phyloP scores from a whole-genome alignment of 345 rosid genomes.

The Arabis alpina region DNA sequence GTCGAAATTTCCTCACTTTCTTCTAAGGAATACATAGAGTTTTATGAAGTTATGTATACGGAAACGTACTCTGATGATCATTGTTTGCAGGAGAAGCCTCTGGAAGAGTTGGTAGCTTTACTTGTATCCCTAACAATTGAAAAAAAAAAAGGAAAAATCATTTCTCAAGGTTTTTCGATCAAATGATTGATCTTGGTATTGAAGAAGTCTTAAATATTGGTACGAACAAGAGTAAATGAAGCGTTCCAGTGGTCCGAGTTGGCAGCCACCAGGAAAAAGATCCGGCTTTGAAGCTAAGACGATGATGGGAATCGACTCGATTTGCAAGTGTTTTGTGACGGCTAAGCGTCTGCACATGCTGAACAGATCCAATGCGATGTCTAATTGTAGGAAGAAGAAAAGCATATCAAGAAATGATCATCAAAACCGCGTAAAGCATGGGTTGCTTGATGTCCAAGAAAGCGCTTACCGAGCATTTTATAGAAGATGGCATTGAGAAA shows the following conservation, averaged over 20 bases:
- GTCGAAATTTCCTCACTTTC: neutral
- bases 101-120: slow-evolving; percentile 40
- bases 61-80: slow-evolving; percentile 33
- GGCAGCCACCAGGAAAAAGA: slow-evolving; percentile 39
- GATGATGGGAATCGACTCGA: slow-evolving; percentile 43
- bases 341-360: slow-evolving; percentile 38
- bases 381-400: slow-evolving; percentile 12
- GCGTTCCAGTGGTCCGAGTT: slow-evolving; percentile 38
- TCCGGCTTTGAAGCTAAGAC: slow-evolving; percentile 47
- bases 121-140: slow-evolving; percentile 37
- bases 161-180: neutral
- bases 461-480: slow-evolving; percentile 41
- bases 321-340: slow-evolving; percentile 42
- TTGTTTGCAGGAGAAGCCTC: slow-evolving; percentile 31
- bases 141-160: neutral
- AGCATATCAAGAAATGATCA: slow-evolving; percentile 3
- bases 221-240: slow-evolving; percentile 41
- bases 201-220: slow-evolving; percentile 4
- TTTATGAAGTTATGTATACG: neutral
- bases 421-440: neutral
- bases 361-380: slow-evolving; percentile 43
- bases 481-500: slow-evolving; percentile 39
- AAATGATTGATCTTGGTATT: slow-evolving; percentile 7
- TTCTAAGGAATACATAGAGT: neutral
- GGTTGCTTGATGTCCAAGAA: slow-evolving; percentile 19